These are phyloP conservation scores for Celoporthe dispersa DNA, from an alignment of 2,329 filamentous ascomycete species.

Conservation along the genomic window DNA sequence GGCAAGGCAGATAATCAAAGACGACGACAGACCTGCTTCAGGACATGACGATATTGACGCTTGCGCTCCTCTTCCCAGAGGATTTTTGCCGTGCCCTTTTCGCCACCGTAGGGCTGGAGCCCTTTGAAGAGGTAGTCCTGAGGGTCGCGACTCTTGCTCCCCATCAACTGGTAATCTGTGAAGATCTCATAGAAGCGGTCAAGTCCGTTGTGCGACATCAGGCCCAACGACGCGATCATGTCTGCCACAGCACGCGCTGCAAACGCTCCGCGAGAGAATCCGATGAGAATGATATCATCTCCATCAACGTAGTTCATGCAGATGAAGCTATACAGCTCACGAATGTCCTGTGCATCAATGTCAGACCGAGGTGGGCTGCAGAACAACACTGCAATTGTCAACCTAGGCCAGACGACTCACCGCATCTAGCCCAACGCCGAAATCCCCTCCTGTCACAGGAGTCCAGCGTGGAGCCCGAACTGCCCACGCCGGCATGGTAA, in stretches of 20 bases:
- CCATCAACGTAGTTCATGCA: slow-evolving; percentile 43
- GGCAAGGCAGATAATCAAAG: background rate
- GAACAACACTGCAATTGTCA: background rate
- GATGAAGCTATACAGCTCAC: slow-evolving; percentile 44
- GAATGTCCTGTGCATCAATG: slow-evolving; percentile 35
- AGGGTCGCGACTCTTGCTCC: slow-evolving; percentile 29
- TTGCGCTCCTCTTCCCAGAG: slow-evolving; percentile 41
- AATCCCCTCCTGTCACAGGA: slow-evolving; percentile 39
- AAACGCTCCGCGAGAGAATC: slow-evolving; percentile 46
- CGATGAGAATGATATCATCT: slow-evolving; percentile 43
- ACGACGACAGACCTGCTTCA: slow-evolving; percentile 38
- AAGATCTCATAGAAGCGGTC: slow-evolving; percentile 49
- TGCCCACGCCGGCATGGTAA: slow-evolving; percentile 41
- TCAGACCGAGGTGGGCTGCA: background rate
- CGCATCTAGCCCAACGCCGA: slow-evolving; percentile 38
- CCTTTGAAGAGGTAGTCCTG: slow-evolving; percentile 33
- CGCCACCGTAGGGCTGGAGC: slow-evolving; percentile 34
- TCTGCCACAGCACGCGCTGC: slow-evolving; percentile 46
- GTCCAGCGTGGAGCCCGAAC: slow-evolving; percentile 35
- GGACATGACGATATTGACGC: slow-evolving; percentile 40
- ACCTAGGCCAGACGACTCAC: slow-evolving; percentile 16
- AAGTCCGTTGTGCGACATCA: slow-evolving; percentile 48
- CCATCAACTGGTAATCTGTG: slow-evolving; percentile 43
- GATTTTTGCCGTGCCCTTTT: slow-evolving; percentile 36
- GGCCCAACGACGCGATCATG: slow-evolving; percentile 44